Conservation (phyloP, 306 rosid genomes). For the Neltuma alba region DNA sequence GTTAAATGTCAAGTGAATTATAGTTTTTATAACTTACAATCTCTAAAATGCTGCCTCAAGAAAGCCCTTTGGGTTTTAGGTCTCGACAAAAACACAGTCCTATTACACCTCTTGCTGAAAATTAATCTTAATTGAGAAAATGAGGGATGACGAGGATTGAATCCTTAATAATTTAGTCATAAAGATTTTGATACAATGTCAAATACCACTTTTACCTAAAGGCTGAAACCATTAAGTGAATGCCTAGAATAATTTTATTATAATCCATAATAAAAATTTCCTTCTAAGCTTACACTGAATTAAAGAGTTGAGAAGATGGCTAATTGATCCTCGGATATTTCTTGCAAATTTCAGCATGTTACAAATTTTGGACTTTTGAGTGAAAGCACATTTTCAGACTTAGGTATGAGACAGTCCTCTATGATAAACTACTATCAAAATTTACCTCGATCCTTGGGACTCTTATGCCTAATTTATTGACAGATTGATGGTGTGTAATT, state of each 20-base stretch:
- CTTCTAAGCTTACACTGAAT: conserved; percentile 15
- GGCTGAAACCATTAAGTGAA: too few relatives aligned
- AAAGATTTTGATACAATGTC: too few relatives aligned
- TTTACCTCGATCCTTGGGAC: conserved; percentile 1
- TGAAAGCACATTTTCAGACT: not conserved
- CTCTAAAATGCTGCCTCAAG: too few relatives aligned
- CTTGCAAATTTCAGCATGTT: conserved; percentile 14
- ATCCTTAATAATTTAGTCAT: too few relatives aligned
- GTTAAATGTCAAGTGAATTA: not conserved
- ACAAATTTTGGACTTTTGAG: conserved; percentile 8
- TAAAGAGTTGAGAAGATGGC: conserved; percentile 20
- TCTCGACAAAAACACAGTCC: too few relatives aligned
- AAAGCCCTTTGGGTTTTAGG: too few relatives aligned
- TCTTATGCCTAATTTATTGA: conserved; percentile 15
- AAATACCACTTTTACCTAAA: too few relatives aligned
- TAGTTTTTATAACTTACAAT: too few relatives aligned
- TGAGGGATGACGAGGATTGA: too few relatives aligned
- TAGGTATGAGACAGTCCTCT: not conserved
- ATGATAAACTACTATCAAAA: conserved; percentile 3
- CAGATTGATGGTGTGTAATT: not conserved
- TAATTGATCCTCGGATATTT: conserved; percentile 8
- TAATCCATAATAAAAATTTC: not conserved
- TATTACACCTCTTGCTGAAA: too few relatives aligned
- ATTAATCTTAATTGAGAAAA: too few relatives aligned
- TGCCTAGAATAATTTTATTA: too few relatives aligned